These are phyloP conservation scores for Dactylonectria macrodidyma DNA, from an alignment of 2,329 filamentous ascomycete genomes.

Conservation along the genomic window DNA sequence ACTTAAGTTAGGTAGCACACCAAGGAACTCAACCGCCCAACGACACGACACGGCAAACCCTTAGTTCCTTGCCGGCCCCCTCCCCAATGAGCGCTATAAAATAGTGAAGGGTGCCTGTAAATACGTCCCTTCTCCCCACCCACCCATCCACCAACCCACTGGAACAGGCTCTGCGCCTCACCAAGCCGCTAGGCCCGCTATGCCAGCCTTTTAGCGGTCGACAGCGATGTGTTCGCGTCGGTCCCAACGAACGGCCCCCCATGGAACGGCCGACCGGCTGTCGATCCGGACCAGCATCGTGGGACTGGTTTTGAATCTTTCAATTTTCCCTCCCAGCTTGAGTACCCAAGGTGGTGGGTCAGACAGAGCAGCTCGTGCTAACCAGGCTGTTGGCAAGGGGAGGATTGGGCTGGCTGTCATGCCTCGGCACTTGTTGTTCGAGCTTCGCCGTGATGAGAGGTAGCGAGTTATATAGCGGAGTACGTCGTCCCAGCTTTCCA, in stretches of 20 bases:
- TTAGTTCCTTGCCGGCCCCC: not conserved
- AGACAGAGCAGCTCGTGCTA: not conserved
- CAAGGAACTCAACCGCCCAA: not conserved
- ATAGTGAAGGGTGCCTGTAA: not conserved
- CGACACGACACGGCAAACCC: not conserved
- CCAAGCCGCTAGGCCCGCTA: not conserved
- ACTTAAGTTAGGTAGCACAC: not conserved
- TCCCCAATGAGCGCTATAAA: not conserved
- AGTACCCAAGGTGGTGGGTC: not conserved
- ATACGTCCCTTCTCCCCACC: not conserved
- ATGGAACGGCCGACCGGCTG: conserved; percentile 24
- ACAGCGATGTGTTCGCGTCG: conserved; percentile 9
- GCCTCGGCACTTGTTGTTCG: conserved; percentile 1
- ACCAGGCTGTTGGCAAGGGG: not conserved
- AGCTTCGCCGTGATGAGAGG: not conserved
- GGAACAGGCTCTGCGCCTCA: not conserved
- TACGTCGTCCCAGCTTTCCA: not conserved
- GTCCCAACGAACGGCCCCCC: not conserved
- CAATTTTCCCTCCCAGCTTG: not conserved
- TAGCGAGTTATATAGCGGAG: not conserved
- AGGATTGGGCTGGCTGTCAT: conserved; percentile 9
- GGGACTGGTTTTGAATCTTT: conserved; percentile 5
- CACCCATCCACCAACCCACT: not conserved
- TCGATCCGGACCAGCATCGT: conserved; percentile 20
- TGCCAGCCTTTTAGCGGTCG: conserved; percentile 2